phyloP scores from a whole-genome alignment of 2,329 filamentous ascomycete genomes.

The Fusarium bactridioides region DNA sequence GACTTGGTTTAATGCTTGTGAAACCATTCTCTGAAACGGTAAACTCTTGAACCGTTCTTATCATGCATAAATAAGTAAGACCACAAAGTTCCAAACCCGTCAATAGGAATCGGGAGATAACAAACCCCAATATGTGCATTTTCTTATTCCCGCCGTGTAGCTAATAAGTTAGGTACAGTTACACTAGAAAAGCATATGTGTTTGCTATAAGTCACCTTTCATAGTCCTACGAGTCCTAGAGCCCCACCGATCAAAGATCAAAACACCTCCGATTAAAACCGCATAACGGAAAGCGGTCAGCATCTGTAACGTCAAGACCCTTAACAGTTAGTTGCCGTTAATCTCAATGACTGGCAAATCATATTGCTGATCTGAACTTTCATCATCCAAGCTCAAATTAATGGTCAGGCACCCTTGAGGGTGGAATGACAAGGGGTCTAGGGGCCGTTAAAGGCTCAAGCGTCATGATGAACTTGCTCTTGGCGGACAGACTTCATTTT shows the following conservation, averaged over 20 bases:
- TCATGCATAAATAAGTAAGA: neutral
- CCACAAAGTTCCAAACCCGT: neutral
- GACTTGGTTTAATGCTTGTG: constrained; percentile 10
- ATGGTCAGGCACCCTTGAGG: constrained; percentile 26
- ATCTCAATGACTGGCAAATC: constrained; percentile 29
- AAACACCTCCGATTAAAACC: constrained; percentile 16
- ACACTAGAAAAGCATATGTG: neutral
- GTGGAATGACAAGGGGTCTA: constrained; percentile 16
- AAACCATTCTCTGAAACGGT: constrained; percentile 27
- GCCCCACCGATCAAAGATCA: neutral
- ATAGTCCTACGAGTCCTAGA: constrained; percentile 18
- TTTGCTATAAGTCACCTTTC: neutral
- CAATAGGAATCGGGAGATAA: neutral
- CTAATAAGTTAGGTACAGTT: neutral
- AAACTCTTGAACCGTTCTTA: neutral
- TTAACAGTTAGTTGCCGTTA: constrained; percentile 21
- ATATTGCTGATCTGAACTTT: neutral
- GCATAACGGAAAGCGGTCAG: constrained; percentile 15
- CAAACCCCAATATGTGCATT: neutral
- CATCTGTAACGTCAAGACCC: constrained; percentile 13
- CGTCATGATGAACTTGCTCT: neutral
- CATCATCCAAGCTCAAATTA: constrained; percentile 30
- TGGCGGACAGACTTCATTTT: neutral
- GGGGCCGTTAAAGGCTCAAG: neutral
- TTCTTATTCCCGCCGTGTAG: constrained; percentile 17